Conservation (phyloP, 371 early-diverging fungal genomes). For the Mortierella polycephala region DNA sequence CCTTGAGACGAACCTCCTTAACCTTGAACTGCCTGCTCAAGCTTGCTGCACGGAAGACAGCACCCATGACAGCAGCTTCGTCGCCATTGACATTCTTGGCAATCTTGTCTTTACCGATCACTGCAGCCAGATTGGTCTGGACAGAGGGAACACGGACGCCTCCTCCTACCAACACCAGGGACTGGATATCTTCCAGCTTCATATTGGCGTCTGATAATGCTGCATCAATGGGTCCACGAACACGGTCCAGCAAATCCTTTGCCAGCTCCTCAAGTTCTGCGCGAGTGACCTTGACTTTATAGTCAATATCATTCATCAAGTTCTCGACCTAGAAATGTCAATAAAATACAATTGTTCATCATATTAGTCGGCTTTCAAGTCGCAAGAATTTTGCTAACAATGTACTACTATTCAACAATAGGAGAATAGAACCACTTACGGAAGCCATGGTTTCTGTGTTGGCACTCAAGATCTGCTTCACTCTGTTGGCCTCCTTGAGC, state of each 20-base stretch:
- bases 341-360: too few relatives aligned
- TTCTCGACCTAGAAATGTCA: constrained; percentile 74
- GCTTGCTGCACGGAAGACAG: constrained; percentile 90
- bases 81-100: constrained; percentile 95
- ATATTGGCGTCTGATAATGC: constrained; percentile 77
- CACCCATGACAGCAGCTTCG: constrained; percentile 96
- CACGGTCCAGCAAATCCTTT: constrained; percentile 76
- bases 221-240: constrained; percentile 75
- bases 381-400: background rate
- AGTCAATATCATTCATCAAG: constrained; percentile 88
- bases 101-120: constrained; percentile 87
- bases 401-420: background rate
- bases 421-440: constrained; percentile 56
- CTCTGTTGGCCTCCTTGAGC: constrained; percentile 91
- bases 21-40: constrained; percentile 90
- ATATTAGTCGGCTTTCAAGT: background rate
- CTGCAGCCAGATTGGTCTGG: constrained; percentile 72
- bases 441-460: constrained; percentile 89
- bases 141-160: constrained; percentile 90
- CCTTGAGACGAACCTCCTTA: constrained; percentile 87
- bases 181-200: constrained; percentile 77
- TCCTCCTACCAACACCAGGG: constrained; percentile 96
- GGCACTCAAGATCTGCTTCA: constrained; percentile 95
- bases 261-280: constrained; percentile 76
- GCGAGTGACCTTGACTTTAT: constrained; percentile 81